Evolutionary conservation across 148 eudicot species (phyloP).

Genomic region (Spergularia bocconei): DNA sequence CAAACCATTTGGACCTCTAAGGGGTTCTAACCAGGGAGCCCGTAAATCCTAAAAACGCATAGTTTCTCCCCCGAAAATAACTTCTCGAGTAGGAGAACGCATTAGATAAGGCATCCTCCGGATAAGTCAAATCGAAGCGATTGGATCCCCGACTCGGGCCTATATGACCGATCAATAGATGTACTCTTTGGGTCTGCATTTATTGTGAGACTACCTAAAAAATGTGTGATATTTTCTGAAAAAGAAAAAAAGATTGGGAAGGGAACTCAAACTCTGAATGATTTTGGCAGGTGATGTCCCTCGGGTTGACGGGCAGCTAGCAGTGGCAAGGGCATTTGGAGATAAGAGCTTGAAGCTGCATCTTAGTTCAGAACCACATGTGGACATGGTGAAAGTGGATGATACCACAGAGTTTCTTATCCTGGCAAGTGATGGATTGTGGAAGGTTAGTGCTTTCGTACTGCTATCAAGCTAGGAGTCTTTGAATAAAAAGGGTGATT

Average conservation of each 20-base stretch:
- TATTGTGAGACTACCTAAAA: too few relatives aligned
- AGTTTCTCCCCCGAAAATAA: too few relatives aligned
- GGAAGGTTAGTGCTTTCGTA: constrained; percentile 54
- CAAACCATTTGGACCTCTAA: too few relatives aligned
- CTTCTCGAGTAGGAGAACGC: too few relatives aligned
- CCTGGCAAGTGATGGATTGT: constrained; percentile 89
- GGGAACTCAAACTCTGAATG: neutral
- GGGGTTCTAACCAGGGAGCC: too few relatives aligned
- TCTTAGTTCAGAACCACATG: constrained; percentile 83
- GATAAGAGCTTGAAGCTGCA: constrained; percentile 91
- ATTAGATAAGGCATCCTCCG: too few relatives aligned
- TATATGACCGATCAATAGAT: too few relatives aligned
- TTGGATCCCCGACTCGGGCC: too few relatives aligned
- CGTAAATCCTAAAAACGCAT: too few relatives aligned
- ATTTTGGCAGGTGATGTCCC: constrained; percentile 75
- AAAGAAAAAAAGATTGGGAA: neutral
- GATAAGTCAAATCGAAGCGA: too few relatives aligned
- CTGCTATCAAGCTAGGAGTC: neutral
- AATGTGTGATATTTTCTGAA: too few relatives aligned
- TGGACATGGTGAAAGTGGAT: constrained; percentile 41
- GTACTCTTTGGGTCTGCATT: too few relatives aligned
- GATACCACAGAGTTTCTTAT: constrained; percentile 58
- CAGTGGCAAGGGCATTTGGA: constrained; percentile 93
- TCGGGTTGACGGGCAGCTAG: constrained; percentile 92
- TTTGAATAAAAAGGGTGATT: neutral